Conservation (phyloP, 2,329 filamentous ascomycete genomes). For the Fusarium sp. region DNA sequence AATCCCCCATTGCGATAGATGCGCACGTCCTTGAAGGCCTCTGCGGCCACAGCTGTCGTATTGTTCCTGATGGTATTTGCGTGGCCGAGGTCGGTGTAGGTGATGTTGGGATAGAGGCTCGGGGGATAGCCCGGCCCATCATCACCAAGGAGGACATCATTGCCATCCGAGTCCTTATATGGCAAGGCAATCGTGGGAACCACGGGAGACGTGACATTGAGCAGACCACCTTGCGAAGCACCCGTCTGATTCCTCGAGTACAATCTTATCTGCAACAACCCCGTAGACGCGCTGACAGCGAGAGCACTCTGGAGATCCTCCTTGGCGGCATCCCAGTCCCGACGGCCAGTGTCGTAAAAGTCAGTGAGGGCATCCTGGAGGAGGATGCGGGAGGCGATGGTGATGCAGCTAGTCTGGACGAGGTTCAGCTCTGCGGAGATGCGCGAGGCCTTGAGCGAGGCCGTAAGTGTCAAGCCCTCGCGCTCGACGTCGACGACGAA, state of each 20-base stretch:
- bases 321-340: constrained; percentile 71
- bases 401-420: constrained; percentile 79
- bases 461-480: constrained; percentile 78
- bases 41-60: constrained; percentile 58
- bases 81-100: constrained; percentile 64
- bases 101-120: constrained; percentile 82
- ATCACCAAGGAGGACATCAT: constrained; percentile 71
- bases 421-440: constrained; percentile 83
- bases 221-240: constrained; percentile 61
- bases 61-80: constrained; percentile 56
- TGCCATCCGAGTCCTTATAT: constrained; percentile 68
- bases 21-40: constrained; percentile 63
- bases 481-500: constrained; percentile 66
- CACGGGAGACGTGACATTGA: constrained; percentile 71
- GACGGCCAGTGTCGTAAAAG: constrained; percentile 62
- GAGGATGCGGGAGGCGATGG: constrained; percentile 76
- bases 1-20: constrained; percentile 68
- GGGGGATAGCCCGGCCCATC: constrained; percentile 75
- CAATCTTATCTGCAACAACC: constrained; percentile 78
- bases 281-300: constrained; percentile 66
- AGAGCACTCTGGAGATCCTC: constrained; percentile 81
- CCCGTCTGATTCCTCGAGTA: constrained; percentile 77
- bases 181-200: constrained; percentile 70
- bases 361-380: constrained; percentile 65
- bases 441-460: constrained; percentile 87